phyloP scores from a whole-genome alignment of 2,329 filamentous ascomycete species.

The Phaeoacremonium minimum region DNA sequence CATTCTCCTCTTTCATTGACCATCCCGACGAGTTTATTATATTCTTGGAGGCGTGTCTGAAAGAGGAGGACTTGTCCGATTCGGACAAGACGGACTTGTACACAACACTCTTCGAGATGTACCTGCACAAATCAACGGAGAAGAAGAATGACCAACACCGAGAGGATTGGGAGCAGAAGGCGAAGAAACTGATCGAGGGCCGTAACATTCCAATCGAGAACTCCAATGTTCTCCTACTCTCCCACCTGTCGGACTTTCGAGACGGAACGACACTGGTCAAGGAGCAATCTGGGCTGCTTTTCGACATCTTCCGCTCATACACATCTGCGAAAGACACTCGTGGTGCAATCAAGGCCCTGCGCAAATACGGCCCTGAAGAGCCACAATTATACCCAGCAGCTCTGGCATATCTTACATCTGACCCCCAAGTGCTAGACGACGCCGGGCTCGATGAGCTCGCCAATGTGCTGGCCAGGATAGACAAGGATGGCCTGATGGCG shows the following conservation, averaged over 20 bases:
- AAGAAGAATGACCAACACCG: slow-evolving; percentile 64
- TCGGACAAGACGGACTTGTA: slow-evolving; percentile 82
- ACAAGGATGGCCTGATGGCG: slow-evolving; percentile 87
- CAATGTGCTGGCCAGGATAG: slow-evolving; percentile 76
- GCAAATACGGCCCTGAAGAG: slow-evolving; percentile 88
- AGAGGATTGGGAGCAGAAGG: slow-evolving; percentile 83
- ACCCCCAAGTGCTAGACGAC: slow-evolving; percentile 74
- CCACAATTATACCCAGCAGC: slow-evolving; percentile 90
- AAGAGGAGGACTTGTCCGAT: slow-evolving; percentile 65
- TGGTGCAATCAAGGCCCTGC: slow-evolving; percentile 83
- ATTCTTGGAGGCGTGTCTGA: slow-evolving; percentile 85
- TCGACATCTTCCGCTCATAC: slow-evolving; percentile 96
- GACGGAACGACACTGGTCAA: slow-evolving; percentile 90
- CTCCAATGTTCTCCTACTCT: slow-evolving; percentile 88
- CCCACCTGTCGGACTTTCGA: slow-evolving; percentile 83
- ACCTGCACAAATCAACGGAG: slow-evolving; percentile 79
- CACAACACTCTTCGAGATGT: slow-evolving; percentile 97
- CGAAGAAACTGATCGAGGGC: slow-evolving; percentile 80
- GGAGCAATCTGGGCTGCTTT: slow-evolving; percentile 85
- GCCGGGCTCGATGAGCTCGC: slow-evolving; percentile 80
- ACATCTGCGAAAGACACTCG: slow-evolving; percentile 87
- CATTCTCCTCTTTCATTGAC: slow-evolving; percentile 95
- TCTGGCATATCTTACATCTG: slow-evolving; percentile 88
- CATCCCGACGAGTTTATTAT: slow-evolving; percentile 87
- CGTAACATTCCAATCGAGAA: slow-evolving; percentile 84